These are phyloP conservation scores for Crinitomyces ghanaensis DNA, from an alignment of 805 yeast species.

Conservation along the genomic window DNA sequence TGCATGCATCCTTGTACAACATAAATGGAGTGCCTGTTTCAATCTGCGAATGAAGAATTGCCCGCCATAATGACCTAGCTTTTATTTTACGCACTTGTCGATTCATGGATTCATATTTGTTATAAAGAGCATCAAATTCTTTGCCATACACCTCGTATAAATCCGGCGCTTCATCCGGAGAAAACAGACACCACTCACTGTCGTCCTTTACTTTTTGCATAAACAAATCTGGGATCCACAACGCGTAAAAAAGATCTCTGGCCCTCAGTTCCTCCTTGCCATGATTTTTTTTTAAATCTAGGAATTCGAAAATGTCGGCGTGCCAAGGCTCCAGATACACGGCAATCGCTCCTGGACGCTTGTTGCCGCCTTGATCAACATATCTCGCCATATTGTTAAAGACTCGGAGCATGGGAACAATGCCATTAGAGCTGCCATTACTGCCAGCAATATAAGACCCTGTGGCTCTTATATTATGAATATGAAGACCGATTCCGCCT, in stretches of 20 bases:
- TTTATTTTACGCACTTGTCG: constrained; percentile 45
- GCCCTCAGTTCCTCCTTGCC: constrained; percentile 91
- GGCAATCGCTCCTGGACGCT: constrained; percentile 93
- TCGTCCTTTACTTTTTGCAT: constrained; percentile 73
- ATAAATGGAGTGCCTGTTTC: constrained; percentile 93
- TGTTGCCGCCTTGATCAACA: constrained; percentile 95
- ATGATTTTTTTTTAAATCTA: constrained; percentile 78
- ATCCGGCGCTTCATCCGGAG: constrained; percentile 80
- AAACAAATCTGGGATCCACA: constrained; percentile 90
- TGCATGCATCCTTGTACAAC: constrained; percentile 92
- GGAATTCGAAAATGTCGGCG: constrained; percentile 69
- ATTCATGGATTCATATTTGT: constrained; percentile 56
- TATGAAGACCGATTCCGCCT: constrained; percentile 88
- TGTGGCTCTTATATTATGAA: constrained; percentile 71
- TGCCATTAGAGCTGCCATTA: constrained; percentile 76
- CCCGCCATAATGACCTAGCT: constrained; percentile 82
- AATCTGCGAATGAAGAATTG: constrained; percentile 77
- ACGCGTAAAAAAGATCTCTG: constrained; percentile 78
- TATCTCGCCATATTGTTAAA: constrained; percentile 89
- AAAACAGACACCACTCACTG: constrained; percentile 75
- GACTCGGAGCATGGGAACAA: constrained; percentile 88
- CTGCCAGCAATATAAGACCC: constrained; percentile 80
- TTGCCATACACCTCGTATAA: constrained; percentile 68
- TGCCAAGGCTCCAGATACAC: constrained; percentile 95
- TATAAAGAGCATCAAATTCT: constrained; percentile 59